Percentiles rank a stretch among this genome's conserved stretches.
These are phyloP conservation scores for Sutorius australiensis DNA, from an alignment of 768 basidiomycete species.

Conservation along the genomic window DNA sequence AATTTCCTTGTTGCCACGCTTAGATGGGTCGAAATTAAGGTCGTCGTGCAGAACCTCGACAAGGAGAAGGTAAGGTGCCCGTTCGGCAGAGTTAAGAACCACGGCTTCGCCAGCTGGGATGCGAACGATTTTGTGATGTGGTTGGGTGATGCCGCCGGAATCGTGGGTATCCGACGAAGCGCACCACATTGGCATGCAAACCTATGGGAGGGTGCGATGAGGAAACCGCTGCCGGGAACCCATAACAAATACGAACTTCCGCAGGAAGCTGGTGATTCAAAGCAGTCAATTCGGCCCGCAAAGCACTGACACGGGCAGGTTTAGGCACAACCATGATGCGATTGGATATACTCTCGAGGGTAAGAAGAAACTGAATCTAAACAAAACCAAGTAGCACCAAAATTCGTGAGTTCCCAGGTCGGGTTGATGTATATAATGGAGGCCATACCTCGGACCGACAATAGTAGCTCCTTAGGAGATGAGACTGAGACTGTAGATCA, in stretches of 20 bases:
- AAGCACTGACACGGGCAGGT: slow-evolving; percentile 92
- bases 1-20: slow-evolving; percentile 80
- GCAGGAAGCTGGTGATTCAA: slow-evolving; percentile 96
- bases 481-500: slow-evolving; percentile 59
- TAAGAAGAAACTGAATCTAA: slow-evolving; percentile 81
- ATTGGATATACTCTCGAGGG: slow-evolving; percentile 90
- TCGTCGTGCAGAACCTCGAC: slow-evolving; percentile 89
- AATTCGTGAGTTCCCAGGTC: background rate
- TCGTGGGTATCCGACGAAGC: slow-evolving; percentile 59
- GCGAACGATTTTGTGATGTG: slow-evolving; percentile 93
- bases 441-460: slow-evolving; percentile 75
- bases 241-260: slow-evolving; percentile 55
- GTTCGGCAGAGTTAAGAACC: slow-evolving; percentile 95
- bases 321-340: slow-evolving; percentile 87
- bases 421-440: background rate
- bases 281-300: slow-evolving; percentile 91
- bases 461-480: slow-evolving; percentile 81
- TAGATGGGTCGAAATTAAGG: slow-evolving; percentile 86
- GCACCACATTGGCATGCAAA: slow-evolving; percentile 90
- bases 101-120: slow-evolving; percentile 98
- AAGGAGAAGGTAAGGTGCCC: slow-evolving; percentile 88
- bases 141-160: slow-evolving; percentile 38
- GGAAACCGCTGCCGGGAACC: background rate
- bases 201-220: slow-evolving; percentile 38
- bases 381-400: background rate